phyloP scores from a whole-genome alignment of 345 rosid species.

The Brassica carinata region DNA sequence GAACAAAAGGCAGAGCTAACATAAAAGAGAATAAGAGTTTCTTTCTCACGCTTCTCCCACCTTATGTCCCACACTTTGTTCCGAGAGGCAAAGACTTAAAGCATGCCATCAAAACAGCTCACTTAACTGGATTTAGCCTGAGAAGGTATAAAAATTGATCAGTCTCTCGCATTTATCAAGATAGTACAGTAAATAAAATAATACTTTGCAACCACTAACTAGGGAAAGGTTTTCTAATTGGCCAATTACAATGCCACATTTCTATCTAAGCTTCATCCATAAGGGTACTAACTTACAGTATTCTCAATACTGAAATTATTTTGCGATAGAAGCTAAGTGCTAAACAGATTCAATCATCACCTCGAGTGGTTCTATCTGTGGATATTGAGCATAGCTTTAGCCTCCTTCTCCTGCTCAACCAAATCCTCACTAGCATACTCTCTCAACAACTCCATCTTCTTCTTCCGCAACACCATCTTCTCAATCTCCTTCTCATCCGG shows the following conservation, averaged over 20 bases:
- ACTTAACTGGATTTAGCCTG: conserved; percentile 6
- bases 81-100: background rate
- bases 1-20: conserved; percentile 5
- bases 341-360: background rate
- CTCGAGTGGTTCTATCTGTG: conserved; percentile 47
- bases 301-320: background rate
- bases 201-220: background rate
- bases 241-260: background rate
- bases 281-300: background rate
- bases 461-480: conserved; percentile 90
- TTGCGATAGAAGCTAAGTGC: no score
- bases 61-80: background rate
- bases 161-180: conserved; percentile 8
- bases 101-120: background rate
- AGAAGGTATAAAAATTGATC: background rate
- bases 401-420: conserved; percentile 79
- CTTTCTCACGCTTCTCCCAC: conserved; percentile 7
- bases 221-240: background rate
- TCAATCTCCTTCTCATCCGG: conserved; percentile 95
- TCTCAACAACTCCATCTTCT: conserved; percentile 80
- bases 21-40: conserved; percentile 3
- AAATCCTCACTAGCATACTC: conserved; percentile 73
- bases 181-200: background rate
- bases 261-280: background rate
- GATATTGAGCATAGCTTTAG: conserved; percentile 85